Base-by-base conservation (phyloP, 768 basidiomycete species). In the Xerocomus spinulosus region DNA sequence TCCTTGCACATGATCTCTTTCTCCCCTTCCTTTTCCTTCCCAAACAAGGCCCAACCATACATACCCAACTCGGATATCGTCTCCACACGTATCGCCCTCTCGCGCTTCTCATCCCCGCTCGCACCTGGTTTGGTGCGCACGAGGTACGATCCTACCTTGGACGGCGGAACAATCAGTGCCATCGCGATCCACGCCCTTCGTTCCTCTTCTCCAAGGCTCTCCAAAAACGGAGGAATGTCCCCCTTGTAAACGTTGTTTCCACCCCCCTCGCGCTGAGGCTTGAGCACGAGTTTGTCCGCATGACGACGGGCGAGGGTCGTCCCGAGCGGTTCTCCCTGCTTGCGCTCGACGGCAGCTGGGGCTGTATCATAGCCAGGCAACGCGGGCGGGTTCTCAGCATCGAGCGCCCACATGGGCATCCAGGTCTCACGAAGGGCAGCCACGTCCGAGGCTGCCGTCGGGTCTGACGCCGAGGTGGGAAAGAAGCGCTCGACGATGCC, bases 241-340 rank as follows among this genome's bases (percentile, higher is more conserved):
- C 71, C 72, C 50, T 87, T 87, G 69, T 97, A 98, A 21, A 98
- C 78, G 58, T 99, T 99, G 59, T 97, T 96, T 8, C 95, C 95
- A 1, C 95, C 95, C 2, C 95, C 95, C 71, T 99, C 95, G n/a
- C 94, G 78, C 64, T 98, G 95, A 0, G 95, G 95, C 66, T 99
- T 99, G 40, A 99, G 76, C 2, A 98, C 95, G 23, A 92, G 79
- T 6, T 74, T 70, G 6, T 68, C 62, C 0, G 82, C 75, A 13
- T 70, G 34, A 5, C 20, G 25, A 24, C 55, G 58, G 3, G 66
- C 64, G 13, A 57, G 48, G 1, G 48, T 41, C 37, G 41, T 61
- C 21, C 64, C 66, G 12, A 51, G 33, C 0, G 63, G 57, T 38
- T 59, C 63, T 1, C 48, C 51, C 8, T 40, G 9, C 8, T 6